A percentile compares a stretch with the other conserved stretches of the same genome.
These are phyloP conservation scores for Tricholoma furcatifolium DNA, from an alignment of 768 basidiomycete species.

Conservation along the genomic window DNA sequence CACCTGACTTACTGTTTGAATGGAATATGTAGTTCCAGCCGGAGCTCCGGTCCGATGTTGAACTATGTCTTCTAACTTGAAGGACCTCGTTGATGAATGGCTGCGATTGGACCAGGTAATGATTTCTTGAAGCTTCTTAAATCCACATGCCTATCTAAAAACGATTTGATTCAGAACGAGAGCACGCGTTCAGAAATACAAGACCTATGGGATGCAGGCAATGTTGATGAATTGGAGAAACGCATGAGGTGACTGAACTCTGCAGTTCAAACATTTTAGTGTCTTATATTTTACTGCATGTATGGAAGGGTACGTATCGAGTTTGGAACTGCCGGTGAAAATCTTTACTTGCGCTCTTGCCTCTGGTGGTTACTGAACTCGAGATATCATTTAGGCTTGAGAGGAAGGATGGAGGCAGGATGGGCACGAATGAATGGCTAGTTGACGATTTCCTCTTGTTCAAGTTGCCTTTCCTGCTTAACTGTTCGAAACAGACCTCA, in stretches of 20 bases:
- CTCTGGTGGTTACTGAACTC: not conserved
- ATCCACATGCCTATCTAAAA: not conserved
- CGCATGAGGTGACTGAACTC: constrained; percentile 47
- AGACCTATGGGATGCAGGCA: constrained; percentile 38
- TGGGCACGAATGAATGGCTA: constrained; percentile 87
- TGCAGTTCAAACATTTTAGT: not conserved
- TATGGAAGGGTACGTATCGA: constrained; percentile 62
- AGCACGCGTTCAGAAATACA: constrained; percentile 49
- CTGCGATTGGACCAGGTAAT: constrained; percentile 34
- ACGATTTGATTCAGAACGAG: constrained; percentile 39
- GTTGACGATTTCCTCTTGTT: not conserved
- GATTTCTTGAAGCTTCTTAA: not conserved
- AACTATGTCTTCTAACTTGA: constrained; percentile 23
- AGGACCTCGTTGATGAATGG: constrained; percentile 40
- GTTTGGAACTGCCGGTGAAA: constrained; percentile 83
- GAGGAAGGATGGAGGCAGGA: constrained; percentile 85
- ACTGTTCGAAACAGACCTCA: constrained; percentile 48
- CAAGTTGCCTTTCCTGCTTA: not conserved
- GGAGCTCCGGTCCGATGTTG: not conserved
- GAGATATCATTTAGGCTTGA: constrained; percentile 56
- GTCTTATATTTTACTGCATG: not conserved
- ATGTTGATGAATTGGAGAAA: constrained; percentile 48
- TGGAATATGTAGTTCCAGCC: no score
- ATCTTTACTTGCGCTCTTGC: not conserved
- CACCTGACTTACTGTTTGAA: no score